A percentile compares a stretch with the other conserved stretches of the same genome.
Evolutionary conservation across 768 basidiomycete species (phyloP).

Genomic region (Terana coerulea): DNA sequence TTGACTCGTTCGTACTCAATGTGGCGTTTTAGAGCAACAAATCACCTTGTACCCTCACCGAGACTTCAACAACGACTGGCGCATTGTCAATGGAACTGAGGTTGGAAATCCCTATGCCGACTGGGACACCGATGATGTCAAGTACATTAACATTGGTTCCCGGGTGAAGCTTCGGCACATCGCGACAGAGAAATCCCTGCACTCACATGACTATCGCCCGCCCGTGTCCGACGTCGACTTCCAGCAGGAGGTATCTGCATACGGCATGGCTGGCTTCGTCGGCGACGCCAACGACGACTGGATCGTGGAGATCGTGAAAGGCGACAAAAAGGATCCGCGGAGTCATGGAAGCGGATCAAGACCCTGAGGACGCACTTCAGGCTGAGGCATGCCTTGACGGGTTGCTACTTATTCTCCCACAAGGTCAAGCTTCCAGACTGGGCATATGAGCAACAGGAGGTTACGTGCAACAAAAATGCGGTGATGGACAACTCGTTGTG

Average conservation of each 20-base stretch:
- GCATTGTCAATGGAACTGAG: constrained; percentile 70
- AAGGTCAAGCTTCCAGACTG: constrained; percentile 97
- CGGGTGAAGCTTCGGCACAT: constrained; percentile 82
- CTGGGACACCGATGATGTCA: constrained; percentile 51
- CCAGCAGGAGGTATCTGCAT: constrained; percentile 96
- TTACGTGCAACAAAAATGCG: constrained; percentile 99
- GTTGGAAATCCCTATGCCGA: constrained; percentile 39
- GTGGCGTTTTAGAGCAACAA: constrained; percentile 76
- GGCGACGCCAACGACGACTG: constrained; percentile 96
- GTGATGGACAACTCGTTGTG: constrained; percentile 85
- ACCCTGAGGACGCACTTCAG: constrained; percentile 82
- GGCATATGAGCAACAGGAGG: constrained; percentile 98
- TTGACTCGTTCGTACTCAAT: background rate
- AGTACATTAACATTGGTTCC: constrained; percentile 58
- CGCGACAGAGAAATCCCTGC: constrained; percentile 78
- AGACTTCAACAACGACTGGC: constrained; percentile 96
- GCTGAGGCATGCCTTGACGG: constrained; percentile 78
- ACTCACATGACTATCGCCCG: constrained; percentile 93
- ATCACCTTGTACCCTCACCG: constrained; percentile 98
- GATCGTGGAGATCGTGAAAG: constrained; percentile 80
- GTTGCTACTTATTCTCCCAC: constrained; percentile 97
- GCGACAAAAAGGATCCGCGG: constrained; percentile 57
- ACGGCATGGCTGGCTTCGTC: constrained; percentile 79
- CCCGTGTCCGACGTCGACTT: constrained; percentile 98
- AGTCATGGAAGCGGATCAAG: constrained; percentile 67